phyloP scores from a whole-genome alignment of 306 rosid species.

The Medicago arabica region DNA sequence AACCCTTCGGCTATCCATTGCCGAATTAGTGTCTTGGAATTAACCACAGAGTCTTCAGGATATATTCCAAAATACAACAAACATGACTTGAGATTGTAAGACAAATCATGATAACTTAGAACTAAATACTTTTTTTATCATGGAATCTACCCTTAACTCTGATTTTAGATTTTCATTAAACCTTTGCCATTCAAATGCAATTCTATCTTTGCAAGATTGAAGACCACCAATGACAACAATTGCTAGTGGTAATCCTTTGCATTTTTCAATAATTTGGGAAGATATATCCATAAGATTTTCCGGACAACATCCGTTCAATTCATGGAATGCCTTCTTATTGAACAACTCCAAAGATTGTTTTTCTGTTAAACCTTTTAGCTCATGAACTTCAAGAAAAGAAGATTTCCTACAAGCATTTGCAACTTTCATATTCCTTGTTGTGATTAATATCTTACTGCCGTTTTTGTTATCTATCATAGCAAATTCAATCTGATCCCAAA shows the following conservation, averaged over 20 bases:
- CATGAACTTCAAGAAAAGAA: not conserved
- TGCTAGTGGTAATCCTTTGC: conserved; percentile 15
- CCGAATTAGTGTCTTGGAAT: accelerated
- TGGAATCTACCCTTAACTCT: too few relatives aligned
- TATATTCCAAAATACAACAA: not conserved
- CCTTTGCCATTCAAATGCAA: not conserved
- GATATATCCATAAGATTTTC: not conserved
- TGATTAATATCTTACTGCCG: not conserved
- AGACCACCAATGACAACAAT: not conserved
- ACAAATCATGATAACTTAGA: not conserved
- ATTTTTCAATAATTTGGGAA: not conserved
- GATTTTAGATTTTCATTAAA: not conserved
- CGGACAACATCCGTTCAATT: not conserved
- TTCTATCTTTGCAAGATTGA: not conserved
- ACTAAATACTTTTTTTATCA: not conserved
- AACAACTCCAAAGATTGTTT: not conserved
- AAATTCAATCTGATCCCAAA: not conserved
- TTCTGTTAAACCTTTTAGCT: not conserved
- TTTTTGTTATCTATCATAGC: conserved; percentile 6
- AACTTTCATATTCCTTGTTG: not conserved
- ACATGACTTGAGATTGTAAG: not conserved
- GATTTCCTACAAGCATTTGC: not conserved
- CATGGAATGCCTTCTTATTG: not conserved
- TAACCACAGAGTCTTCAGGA: not conserved
- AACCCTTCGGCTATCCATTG: not conserved